Evolutionary conservation across 805 yeast species (phyloP), one percentile per base, ranked within the genome.

Genomic region (Kluyveromyces dobzhanskii): DNA sequence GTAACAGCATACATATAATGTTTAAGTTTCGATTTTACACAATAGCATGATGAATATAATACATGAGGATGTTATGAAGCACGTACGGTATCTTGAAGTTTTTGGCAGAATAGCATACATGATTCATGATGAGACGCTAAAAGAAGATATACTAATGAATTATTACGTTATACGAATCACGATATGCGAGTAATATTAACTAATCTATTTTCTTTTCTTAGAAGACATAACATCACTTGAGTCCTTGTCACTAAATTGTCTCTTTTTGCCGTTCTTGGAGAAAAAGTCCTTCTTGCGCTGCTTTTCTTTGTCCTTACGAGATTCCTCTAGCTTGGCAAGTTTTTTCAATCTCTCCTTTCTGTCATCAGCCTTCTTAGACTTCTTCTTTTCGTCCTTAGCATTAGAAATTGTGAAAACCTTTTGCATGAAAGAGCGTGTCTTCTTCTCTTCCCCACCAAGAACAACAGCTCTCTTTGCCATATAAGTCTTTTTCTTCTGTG

Each of bases 381-480:
- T 71, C 48, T 80, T 76, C 75, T 82, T 83, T 39, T 75, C 74
- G 21, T 85, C 95, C 67, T 90, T 90, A 43, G 82, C 92, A 53
- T 78, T 85, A 54, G 85, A 77, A 38, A 92, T 67, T 0, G 97
- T 86, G 52, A 82, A 75, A 40, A 92, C 78, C 64, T 85, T 85
- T 62, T 82, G 90, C 70, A 92, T 76, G 63, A 90, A 73, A 26
- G 86, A 80, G 50, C 97, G 75, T 24, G 94, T 88, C 66, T 85
- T 84, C 80, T 85, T 86, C 63, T 90, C 97, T 38, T 85, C 95
- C 12, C 94, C 95, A 30, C 80, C 84, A 29, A 88, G 65, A 5
- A 92, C 92, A 39, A 92, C 97, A 1, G 98, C 98, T 55, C 98
- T 78, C 69, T 87, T 92, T 41, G 71, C 75, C 75, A 82, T 59